phyloP scores from a whole-genome alignment of 2,329 filamentous ascomycete species.

The Exophiala viscosa region DNA sequence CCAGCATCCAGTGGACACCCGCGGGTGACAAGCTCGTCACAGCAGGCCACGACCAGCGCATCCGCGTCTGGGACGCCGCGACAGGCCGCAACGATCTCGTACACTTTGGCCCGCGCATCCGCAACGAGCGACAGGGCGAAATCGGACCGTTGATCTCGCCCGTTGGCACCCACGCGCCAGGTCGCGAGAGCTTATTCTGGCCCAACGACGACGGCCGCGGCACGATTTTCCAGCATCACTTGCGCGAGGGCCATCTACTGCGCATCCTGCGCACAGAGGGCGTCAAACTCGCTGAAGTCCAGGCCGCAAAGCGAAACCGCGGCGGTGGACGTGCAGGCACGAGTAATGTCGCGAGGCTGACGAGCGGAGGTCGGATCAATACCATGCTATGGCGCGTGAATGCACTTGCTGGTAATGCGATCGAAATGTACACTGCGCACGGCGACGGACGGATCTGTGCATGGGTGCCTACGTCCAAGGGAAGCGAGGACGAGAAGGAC shows the following conservation, averaged over 20 bases:
- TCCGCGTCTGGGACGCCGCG: constrained; percentile 80
- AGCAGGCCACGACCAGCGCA: constrained; percentile 75
- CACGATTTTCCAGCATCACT: constrained; percentile 73
- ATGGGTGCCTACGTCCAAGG: constrained; percentile 57
- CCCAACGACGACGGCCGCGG: constrained; percentile 66
- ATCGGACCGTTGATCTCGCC: constrained; percentile 61
- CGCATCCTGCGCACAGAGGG: constrained; percentile 65
- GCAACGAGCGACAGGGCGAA: constrained; percentile 62
- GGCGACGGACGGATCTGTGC: constrained; percentile 76
- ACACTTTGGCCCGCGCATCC: constrained; percentile 78
- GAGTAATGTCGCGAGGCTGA: constrained; percentile 20
- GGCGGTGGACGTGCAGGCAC: not conserved
- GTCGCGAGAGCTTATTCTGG: constrained; percentile 69
- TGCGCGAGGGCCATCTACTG: constrained; percentile 71
- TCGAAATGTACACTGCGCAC: constrained; percentile 77
- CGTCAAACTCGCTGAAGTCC: constrained; percentile 37
- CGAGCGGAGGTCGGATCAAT: constrained; percentile 63
- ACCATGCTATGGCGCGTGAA: constrained; percentile 64
- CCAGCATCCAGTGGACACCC: constrained; percentile 79
- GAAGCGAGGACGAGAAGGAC: constrained; percentile 48
- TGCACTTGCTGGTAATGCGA: constrained; percentile 58
- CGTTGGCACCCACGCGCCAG: constrained; percentile 47
- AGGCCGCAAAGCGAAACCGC: not conserved
- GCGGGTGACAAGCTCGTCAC: constrained; percentile 74
- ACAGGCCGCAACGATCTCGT: constrained; percentile 83